Base-by-base conservation (phyloP, 2,329 filamentous ascomycete genomes). In the Diaporthe humulicola region DNA sequence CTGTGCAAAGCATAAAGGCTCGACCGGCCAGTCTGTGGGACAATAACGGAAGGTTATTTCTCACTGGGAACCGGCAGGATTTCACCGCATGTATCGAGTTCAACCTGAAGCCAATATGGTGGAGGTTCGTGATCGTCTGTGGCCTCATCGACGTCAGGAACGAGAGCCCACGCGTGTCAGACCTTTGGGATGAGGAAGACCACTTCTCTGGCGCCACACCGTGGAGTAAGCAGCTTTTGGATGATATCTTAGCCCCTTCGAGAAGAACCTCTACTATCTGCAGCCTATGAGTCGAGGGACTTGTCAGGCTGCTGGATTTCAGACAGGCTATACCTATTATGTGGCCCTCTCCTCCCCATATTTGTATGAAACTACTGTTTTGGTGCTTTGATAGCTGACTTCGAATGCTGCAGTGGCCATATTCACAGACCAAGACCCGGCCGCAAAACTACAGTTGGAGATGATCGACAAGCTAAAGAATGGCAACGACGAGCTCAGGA, bases 101-200 rank as follows among this genome's bases (percentile, higher is more conserved):
- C 28, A 61, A 22, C 8, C 30, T 75, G 33, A 70, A 48, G 45
- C 71, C 74, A 7, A 8, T 56, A 19, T 75, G 28, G 19, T 75
- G 74, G 74, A 61, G 71, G 25, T 75, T 75, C 14, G 64, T 75
- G 12, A 54, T 75, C 10, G 66, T 74, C 12, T 75, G 74, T 30
- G 74, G 74, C 28, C 71, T 75, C 28, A 74, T 75, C 1, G 66
- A 75, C 48, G 54, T 50, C 33, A 36, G n/a, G 9, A 36, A 19
- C 28, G 45, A 73, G n/a, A 54, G n/a, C 22, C 74, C 74, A 15
- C 2, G 17, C 38, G 48, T 75, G 7, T 33, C 64, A 1, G 73
- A 56, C 33, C 19, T 56, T 9, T 56, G 60, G 57, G 52, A 73
- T 25, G 33, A 57, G 8, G 19, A 9, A 4, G 48, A 40, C 15